Evolutionary conservation across 1,284 basidiomycete species (phyloP).

Genomic region (Hypsizygus ulmarius): DNA sequence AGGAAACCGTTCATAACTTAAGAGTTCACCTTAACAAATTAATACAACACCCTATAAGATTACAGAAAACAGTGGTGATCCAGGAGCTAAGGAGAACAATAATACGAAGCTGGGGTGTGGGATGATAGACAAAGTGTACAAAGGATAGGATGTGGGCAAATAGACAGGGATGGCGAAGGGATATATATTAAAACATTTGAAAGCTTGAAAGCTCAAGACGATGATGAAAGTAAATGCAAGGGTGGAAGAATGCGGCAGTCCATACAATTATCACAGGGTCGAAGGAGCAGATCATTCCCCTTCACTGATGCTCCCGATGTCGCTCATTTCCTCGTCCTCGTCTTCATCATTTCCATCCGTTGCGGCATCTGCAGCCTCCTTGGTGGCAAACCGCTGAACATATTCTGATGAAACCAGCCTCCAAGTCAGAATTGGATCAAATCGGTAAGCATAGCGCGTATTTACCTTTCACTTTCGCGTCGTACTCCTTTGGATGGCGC

Average conservation of each 20-base stretch:
- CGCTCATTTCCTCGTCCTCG: constrained; percentile 88
- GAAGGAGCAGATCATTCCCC: constrained; percentile 44
- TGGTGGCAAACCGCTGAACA: constrained; percentile 81
- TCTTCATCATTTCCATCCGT: constrained; percentile 61
- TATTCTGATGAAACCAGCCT: constrained; percentile 64
- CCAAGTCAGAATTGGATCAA: not conserved
- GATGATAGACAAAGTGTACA: constrained; percentile 18
- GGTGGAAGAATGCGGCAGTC: constrained; percentile 7
- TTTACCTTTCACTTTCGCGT: constrained; percentile 86
- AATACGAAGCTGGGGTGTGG: constrained; percentile 7
- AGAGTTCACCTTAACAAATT: constrained; percentile 12
- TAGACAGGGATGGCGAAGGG: constrained; percentile 14
- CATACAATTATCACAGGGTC: not conserved
- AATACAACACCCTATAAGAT: constrained; percentile 16
- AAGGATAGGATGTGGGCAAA: constrained; percentile 5
- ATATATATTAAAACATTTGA: constrained; percentile 20
- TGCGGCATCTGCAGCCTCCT: constrained; percentile 72
- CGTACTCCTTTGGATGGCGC: constrained; percentile 95
- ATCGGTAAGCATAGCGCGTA: not conserved
- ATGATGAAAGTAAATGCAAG: constrained; percentile 14
- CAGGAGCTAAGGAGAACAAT: constrained; percentile 9
- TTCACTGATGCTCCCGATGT: constrained; percentile 85
- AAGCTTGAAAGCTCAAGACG: constrained; percentile 2
- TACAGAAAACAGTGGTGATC: constrained; percentile 17
- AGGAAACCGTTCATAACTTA: constrained; percentile 6